These are phyloP conservation scores for Ramularia endophylla DNA, from an alignment of 2,329 filamentous ascomycete species.

Conservation along the genomic window DNA sequence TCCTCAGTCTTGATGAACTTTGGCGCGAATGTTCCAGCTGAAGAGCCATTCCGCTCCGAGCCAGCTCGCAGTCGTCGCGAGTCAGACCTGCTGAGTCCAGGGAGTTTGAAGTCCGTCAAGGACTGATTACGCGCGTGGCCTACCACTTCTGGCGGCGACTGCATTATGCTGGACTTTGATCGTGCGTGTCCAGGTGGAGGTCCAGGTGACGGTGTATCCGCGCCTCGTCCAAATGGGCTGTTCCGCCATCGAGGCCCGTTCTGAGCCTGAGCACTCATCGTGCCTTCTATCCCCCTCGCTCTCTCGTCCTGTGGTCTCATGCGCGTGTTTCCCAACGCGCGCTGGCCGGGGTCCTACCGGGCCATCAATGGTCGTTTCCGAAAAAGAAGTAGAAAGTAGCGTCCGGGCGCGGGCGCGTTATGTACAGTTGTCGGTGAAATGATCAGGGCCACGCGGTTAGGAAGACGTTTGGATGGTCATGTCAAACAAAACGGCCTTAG, in stretches of 20 bases:
- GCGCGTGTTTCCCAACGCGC: conserved; percentile 15
- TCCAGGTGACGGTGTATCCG: conserved; percentile 60
- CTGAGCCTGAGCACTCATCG: conserved; percentile 52
- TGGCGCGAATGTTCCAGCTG: conserved; percentile 84
- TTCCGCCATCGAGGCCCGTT: conserved; percentile 67
- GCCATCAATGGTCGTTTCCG: conserved; percentile 4
- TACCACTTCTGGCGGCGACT: conserved; percentile 45
- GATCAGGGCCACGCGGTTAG: not conserved
- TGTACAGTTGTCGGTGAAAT: conserved; percentile 8
- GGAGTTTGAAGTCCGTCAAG: conserved; percentile 42
- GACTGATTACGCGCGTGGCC: conserved; percentile 66
- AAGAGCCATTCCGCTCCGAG: conserved; percentile 60
- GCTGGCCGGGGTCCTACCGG: conserved; percentile 5
- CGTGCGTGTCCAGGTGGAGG: conserved; percentile 48
- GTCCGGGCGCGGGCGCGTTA: conserved; percentile 3
- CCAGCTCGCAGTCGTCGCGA: conserved; percentile 34
- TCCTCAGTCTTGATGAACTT: conserved; percentile 92
- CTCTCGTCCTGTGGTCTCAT: conserved; percentile 16
- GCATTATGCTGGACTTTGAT: conserved; percentile 71
- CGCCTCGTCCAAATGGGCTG: conserved; percentile 66
- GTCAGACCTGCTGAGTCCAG: conserved; percentile 20
- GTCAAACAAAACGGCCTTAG: too few relatives aligned
- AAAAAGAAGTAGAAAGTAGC: not conserved
- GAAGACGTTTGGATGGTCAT: not conserved
- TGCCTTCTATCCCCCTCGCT: conserved; percentile 11